Evolutionary conservation across 2,329 filamentous ascomycete genomes (phyloP).

Genomic region (Truncatella angustata): DNA sequence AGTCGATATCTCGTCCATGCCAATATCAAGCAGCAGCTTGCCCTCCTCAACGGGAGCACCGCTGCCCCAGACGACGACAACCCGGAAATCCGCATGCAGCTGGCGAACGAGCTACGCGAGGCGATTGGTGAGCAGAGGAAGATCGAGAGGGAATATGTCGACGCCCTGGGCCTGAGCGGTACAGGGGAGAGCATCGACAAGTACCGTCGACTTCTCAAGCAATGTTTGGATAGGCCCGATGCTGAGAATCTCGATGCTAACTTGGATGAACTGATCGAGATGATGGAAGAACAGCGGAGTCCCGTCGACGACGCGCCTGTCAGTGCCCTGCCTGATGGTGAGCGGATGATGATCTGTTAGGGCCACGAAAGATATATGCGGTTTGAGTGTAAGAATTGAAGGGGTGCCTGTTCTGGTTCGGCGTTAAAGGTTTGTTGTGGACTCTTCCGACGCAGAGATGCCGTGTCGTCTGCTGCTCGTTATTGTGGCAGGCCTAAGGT

Average conservation of each 20-base stretch:
- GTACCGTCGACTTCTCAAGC: slow-evolving; percentile 67
- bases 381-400: background rate
- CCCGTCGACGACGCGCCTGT: background rate
- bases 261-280: slow-evolving; percentile 57
- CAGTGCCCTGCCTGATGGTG: background rate
- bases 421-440: too few relatives aligned
- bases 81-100: slow-evolving; percentile 52
- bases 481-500: too few relatives aligned
- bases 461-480: too few relatives aligned
- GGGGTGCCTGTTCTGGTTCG: background rate
- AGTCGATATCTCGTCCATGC: slow-evolving; percentile 52
- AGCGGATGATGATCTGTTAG: background rate
- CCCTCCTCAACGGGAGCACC: slow-evolving; percentile 43
- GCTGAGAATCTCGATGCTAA: slow-evolving; percentile 66
- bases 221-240: slow-evolving; percentile 66
- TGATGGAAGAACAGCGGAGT: slow-evolving; percentile 53
- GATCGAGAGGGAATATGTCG: slow-evolving; percentile 66
- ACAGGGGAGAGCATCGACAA: slow-evolving; percentile 71
- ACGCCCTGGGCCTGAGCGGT: slow-evolving; percentile 66
- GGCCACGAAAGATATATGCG: too few relatives aligned
- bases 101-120: slow-evolving; percentile 57
- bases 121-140: slow-evolving; percentile 59
- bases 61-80: slow-evolving; percentile 38
- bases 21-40: slow-evolving; percentile 50
- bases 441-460: too few relatives aligned